These are phyloP conservation scores for Fraxinus velutina DNA, from an alignment of 305 asterid species.

Conservation along the genomic window DNA sequence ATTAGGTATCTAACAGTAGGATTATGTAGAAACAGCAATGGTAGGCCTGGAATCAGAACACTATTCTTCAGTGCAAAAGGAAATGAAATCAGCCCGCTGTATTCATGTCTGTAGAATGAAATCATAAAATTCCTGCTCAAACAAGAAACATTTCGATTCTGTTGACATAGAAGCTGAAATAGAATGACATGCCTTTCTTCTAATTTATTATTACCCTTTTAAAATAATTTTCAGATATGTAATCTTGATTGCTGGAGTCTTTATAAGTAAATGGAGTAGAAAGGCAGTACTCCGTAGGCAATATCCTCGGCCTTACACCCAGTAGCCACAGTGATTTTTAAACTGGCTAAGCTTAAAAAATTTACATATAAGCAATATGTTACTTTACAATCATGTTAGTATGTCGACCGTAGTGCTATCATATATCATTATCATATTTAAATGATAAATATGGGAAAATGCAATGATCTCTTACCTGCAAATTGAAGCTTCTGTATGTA, in stretches of 20 bases:
- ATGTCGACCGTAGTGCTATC: background rate
- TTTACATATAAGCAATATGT: background rate
- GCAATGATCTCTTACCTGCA: background rate
- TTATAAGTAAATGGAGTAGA: background rate
- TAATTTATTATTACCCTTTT: background rate
- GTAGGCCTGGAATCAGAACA: background rate
- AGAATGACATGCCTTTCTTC: background rate
- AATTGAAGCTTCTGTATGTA: background rate
- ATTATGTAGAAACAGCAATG: background rate
- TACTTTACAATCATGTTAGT: background rate
- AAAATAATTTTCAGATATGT: background rate
- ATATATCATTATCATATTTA: background rate
- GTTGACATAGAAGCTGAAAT: background rate
- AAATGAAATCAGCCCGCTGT: background rate
- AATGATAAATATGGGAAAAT: background rate
- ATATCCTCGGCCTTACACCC: background rate
- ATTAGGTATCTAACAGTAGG: constrained; percentile 10
- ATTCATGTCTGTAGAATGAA: background rate
- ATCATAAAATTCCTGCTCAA: background rate
- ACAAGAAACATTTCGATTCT: background rate
- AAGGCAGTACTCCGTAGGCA: background rate
- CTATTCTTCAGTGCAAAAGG: background rate
- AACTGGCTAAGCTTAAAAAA: background rate
- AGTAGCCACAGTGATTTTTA: background rate
- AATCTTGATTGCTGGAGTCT: background rate